Evolutionary conservation across 345 rosid species (phyloP), one percentile per base, ranked within the genome.

Genomic region (thale cress (Arabidopsis thaliana)): DNA sequence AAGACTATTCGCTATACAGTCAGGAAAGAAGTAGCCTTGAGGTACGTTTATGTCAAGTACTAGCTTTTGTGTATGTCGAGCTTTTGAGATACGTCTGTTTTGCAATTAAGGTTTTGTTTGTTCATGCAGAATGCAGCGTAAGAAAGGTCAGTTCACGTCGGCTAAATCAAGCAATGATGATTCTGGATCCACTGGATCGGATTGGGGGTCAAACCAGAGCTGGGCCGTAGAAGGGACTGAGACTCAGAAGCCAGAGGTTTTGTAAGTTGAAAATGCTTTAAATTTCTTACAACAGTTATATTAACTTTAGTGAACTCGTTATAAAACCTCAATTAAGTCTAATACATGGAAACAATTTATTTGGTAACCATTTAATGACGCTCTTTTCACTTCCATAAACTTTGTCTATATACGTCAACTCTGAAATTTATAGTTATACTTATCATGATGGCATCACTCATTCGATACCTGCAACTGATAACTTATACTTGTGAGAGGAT

Each of bases 71-170:
- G 16, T 38, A 2, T 57, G 24, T 57, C 16, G 16, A 57, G 33
- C 32, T 70, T 69, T 56, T 58, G 57, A 20, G 33, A 74, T 73
- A 8, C 51, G n/a, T 46, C 32, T 37, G 23, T 50, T 28, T 2
- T 32, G 56, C 50, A 13, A 10, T 46, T 32, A 38, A 24, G n/a
- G 12, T 42, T 58, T 44, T 22, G 3, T 79, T 32, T 79, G 42
- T 23, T 52, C 34, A 61, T 69, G 78, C 50, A 87, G 91, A 83
- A 87, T 87, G 86, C 89, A 87, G 69, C 83, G 89, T 14, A 84
- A 84, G 77, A 85, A 84, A 78, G 89, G 91, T 45, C 91, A 87
- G 65, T 87, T 87, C 74, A 85, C 87, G 50, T 85, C 91, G 53
- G 59, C 85, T 40, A 83, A 87, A 81, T 68, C 84, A 79, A 85